phyloP scores from a whole-genome alignment of 257 asterid species.

The Echites panduratus region DNA sequence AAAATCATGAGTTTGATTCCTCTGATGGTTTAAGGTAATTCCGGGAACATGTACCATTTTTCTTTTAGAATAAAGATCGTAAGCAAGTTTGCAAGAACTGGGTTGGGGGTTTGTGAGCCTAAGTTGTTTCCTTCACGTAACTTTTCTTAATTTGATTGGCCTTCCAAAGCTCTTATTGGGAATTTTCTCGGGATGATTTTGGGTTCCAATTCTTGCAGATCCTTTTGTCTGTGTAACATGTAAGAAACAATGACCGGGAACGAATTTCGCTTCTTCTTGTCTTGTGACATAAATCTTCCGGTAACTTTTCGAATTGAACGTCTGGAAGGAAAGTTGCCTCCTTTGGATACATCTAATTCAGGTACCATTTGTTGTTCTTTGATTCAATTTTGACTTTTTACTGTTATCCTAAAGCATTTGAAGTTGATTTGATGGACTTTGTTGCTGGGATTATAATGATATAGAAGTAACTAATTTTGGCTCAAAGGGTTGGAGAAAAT shows the following conservation, averaged over 20 bases:
- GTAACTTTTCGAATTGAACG: conserved; percentile 85
- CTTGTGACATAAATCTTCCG: conserved; percentile 93
- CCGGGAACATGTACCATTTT: too few relatives aligned
- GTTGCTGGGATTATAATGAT: neutral
- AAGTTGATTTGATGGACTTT: conserved; percentile 8
- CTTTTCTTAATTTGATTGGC: neutral
- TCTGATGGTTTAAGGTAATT: neutral
- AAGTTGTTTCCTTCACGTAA: conserved; percentile 11
- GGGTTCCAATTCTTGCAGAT: neutral
- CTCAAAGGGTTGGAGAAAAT: neutral
- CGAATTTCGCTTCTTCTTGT: conserved; percentile 86
- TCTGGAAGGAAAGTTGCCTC: conserved; percentile 70
- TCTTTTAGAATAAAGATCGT: too few relatives aligned
- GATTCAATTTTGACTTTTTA: neutral
- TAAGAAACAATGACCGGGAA: conserved; percentile 53
- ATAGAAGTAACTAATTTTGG: neutral
- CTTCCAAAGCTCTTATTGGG: neutral
- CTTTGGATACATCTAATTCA: conserved; percentile 43
- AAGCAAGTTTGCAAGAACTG: neutral
- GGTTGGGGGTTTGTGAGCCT: neutral
- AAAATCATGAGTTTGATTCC: neutral
- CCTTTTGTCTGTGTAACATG: neutral
- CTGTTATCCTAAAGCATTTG: neutral
- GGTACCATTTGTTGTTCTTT: conserved; percentile 30
- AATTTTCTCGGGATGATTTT: neutral